phyloP scores from a whole-genome alignment of 257 asterid species.

The Solanum chmielewskii region DNA sequence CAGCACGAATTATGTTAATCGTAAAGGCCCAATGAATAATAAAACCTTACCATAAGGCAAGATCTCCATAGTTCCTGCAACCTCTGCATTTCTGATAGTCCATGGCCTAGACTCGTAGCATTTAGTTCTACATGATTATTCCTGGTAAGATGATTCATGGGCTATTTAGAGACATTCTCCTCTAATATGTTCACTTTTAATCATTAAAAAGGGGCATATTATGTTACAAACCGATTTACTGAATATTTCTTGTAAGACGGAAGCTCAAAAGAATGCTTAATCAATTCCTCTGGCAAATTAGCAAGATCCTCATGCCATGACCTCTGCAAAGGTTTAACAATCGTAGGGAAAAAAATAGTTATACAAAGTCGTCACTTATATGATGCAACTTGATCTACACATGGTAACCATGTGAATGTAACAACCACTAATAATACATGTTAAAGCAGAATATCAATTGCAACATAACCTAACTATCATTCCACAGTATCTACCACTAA shows the following conservation, averaged over 20 bases:
- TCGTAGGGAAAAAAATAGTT: neutral
- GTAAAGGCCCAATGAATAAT: neutral
- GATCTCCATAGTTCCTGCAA: constrained; percentile 58
- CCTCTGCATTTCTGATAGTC: constrained; percentile 51
- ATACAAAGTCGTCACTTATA: neutral
- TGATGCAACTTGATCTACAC: neutral
- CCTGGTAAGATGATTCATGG: constrained; percentile 19
- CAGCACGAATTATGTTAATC: neutral
- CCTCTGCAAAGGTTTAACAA: constrained; percentile 31
- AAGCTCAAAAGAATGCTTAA: constrained; percentile 40
- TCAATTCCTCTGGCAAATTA: constrained; percentile 21
- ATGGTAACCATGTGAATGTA: neutral
- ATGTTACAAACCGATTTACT: neutral
- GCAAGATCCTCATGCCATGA: constrained; percentile 22
- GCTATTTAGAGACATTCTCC: constrained; percentile 11
- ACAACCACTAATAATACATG: neutral
- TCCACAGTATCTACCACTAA: neutral
- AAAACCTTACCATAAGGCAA: constrained; percentile 46
- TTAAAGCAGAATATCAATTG: neutral
- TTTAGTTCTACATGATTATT: constrained; percentile 17
- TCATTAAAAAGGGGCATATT: neutral
- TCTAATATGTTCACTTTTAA: neutral
- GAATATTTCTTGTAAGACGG: constrained; percentile 40
- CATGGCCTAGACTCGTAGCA: constrained; percentile 19
- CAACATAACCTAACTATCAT: neutral